phyloP scores from a whole-genome alignment of 257 asterid species.

The Anisodus tanguticus region DNA sequence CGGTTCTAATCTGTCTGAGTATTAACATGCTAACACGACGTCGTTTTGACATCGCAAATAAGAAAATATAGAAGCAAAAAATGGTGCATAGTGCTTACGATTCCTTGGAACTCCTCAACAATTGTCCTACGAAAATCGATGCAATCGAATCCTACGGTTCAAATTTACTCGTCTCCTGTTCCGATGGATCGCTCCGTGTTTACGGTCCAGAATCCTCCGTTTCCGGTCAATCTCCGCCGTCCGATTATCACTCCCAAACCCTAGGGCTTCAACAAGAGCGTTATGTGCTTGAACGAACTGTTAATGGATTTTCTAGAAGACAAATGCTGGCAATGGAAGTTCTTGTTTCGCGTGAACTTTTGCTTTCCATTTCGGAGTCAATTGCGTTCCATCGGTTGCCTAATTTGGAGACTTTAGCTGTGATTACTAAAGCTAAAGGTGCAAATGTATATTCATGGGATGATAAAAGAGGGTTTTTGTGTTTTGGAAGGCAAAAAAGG shows the following conservation, averaged over 20 bases:
- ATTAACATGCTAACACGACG: neutral
- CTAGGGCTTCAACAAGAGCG: conserved; percentile 69
- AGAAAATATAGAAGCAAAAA: neutral
- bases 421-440: conserved; percentile 94
- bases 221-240: conserved; percentile 60
- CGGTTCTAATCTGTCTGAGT: neutral
- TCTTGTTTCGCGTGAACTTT: conserved; percentile 77
- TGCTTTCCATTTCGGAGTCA: conserved; percentile 87
- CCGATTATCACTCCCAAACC: conserved; percentile 51
- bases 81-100: conserved; percentile 99
- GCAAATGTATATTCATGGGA: conserved; percentile 96
- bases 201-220: conserved; percentile 74
- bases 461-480: conserved; percentile 80
- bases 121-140: conserved; percentile 71
- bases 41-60: neutral
- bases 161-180: conserved; percentile 72
- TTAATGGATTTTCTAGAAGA: conserved; percentile 81
- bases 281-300: conserved; percentile 68
- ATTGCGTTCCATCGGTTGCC: conserved; percentile 87
- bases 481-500: conserved; percentile 89
- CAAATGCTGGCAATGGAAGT: conserved; percentile 96
- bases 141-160: conserved; percentile 82
- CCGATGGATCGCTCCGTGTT: conserved; percentile 90
- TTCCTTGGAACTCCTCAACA: conserved; percentile 62
- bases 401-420: conserved; percentile 84